Conservation (phyloP, 2,329 filamentous ascomycete species). For the Albophoma yamanashiensis region DNA sequence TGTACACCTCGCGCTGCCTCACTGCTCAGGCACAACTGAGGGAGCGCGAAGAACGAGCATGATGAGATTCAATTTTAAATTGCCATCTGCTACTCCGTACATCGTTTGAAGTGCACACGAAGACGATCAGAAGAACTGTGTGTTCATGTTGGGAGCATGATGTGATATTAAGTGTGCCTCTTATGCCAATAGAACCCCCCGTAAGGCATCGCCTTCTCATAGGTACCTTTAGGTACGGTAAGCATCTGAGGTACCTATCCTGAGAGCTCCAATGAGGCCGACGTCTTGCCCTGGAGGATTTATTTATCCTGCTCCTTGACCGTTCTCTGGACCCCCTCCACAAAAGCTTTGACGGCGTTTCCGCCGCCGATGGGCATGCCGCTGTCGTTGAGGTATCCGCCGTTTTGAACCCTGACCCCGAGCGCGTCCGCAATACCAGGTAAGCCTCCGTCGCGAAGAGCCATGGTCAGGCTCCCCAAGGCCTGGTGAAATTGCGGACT, state of each 20-base stretch:
- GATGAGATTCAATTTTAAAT: background rate
- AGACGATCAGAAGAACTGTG: background rate
- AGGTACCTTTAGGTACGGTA: no score
- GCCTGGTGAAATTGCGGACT: conserved; percentile 90
- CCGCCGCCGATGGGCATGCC: conserved; percentile 79
- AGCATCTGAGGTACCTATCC: background rate
- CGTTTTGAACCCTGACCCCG: conserved; percentile 68
- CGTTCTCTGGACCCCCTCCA: conserved; percentile 76
- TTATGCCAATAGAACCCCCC: background rate
- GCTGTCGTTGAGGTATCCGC: conserved; percentile 68
- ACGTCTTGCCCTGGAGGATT: background rate
- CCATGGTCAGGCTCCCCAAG: conserved; percentile 73
- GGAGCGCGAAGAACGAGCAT: background rate
- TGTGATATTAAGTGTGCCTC: background rate
- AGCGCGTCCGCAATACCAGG: conserved; percentile 84
- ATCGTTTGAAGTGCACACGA: no score
- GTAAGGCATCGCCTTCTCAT: background rate
- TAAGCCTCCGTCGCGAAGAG: conserved; percentile 79
- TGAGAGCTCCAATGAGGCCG: background rate
- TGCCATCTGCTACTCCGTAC: background rate
- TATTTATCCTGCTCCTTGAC: conserved; percentile 46
- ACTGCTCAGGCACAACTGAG: background rate
- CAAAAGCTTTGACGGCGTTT: conserved; percentile 82
- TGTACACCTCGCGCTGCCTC: background rate
- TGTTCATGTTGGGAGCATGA: background rate